These are phyloP conservation scores for Ophiostoma piceae DNA, from an alignment of 2,329 filamentous ascomycete species.

Conservation along the genomic window DNA sequence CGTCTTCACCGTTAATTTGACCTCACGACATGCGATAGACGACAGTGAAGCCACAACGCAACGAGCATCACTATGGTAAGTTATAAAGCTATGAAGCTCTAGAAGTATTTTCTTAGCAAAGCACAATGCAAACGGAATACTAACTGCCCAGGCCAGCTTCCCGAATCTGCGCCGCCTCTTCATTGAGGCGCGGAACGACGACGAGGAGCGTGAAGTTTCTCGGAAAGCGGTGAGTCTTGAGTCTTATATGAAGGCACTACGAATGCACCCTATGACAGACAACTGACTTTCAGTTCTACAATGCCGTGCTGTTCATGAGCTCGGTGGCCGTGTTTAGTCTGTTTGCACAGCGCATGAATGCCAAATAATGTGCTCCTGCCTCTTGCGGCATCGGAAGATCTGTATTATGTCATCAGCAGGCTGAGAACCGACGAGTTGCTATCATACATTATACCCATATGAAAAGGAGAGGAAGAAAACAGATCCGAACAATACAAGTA, in stretches of 20 bases:
- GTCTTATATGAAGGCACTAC: background rate
- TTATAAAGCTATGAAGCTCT: background rate
- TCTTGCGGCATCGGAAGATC: background rate
- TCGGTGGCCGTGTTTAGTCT: constrained; percentile 93
- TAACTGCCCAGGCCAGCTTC: constrained; percentile 61
- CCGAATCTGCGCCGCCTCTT: constrained; percentile 95
- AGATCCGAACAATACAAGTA: background rate
- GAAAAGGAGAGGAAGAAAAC: background rate
- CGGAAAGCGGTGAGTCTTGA: constrained; percentile 60
- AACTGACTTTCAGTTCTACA: constrained; percentile 72
- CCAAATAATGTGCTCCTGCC: constrained; percentile 28
- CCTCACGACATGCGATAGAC: background rate
- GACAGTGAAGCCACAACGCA: background rate
- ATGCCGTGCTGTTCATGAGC: constrained; percentile 92
- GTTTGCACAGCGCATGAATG: constrained; percentile 78
- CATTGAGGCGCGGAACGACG: constrained; percentile 86
- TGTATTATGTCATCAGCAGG: background rate
- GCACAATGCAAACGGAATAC: background rate
- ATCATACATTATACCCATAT: background rate
- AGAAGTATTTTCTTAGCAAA: background rate
- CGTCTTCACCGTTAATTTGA: constrained; percentile 13
- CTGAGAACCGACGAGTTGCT: background rate
- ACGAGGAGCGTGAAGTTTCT: constrained; percentile 91
- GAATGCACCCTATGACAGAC: background rate
- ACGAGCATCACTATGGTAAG: constrained; percentile 18